Conservation (phyloP, 2,329 filamentous ascomycete species). For the Boeremia exigua region DNA sequence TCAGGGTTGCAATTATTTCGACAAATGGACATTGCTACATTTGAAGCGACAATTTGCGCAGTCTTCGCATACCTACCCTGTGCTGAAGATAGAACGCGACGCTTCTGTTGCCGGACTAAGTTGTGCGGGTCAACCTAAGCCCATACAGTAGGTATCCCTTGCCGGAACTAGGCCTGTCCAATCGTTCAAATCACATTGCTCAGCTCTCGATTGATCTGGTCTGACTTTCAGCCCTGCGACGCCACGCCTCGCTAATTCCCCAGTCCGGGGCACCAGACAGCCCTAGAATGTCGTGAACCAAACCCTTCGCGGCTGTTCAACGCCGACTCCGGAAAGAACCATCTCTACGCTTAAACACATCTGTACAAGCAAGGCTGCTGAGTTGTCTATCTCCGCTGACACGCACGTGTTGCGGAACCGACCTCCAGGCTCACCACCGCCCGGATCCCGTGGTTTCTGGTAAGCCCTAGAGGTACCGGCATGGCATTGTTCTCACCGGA, state of each 20-base stretch:
- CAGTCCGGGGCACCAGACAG: background rate
- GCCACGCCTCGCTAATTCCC: background rate
- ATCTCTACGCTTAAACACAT: background rate
- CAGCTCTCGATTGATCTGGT: conserved; percentile 4
- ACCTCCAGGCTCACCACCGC: background rate
- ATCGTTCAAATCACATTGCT: conserved; percentile 1
- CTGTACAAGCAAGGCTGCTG: background rate
- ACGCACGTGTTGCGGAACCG: background rate
- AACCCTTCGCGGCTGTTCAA: background rate
- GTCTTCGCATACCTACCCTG: no score
- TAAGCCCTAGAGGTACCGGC: background rate
- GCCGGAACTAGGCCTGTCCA: background rate
- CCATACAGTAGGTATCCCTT: no score
- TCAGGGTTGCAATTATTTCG: background rate
- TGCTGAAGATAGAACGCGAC: background rate
- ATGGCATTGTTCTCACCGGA: background rate
- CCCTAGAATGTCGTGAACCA: background rate
- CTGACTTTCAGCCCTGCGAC: background rate
- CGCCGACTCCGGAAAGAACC: background rate
- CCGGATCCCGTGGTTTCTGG: background rate
- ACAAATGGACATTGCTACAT: no score
- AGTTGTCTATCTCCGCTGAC: background rate
- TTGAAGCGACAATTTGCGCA: no score
- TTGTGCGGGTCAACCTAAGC: no score
- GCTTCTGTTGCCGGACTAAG: background rate